These are phyloP conservation scores for Elsinoe ampelina DNA, from an alignment of 2,329 filamentous ascomycete species.

Conservation along the genomic window DNA sequence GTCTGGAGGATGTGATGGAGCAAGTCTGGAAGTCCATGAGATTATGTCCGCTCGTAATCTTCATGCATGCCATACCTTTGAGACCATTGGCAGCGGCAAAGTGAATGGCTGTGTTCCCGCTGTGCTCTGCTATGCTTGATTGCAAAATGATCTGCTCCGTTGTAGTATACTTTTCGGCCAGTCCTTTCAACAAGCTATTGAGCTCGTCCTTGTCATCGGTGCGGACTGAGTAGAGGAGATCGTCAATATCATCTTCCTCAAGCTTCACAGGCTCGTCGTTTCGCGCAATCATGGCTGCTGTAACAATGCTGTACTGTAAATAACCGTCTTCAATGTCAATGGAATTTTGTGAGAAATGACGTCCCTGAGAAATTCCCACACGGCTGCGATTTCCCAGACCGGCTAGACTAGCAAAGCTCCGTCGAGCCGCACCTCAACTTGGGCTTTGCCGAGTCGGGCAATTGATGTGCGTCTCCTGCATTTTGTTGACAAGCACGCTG, in stretches of 20 bases:
- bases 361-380: background rate
- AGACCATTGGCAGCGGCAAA: slow-evolving; percentile 92
- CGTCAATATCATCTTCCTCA: slow-evolving; percentile 66
- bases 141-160: slow-evolving; percentile 56
- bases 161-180: slow-evolving; percentile 54
- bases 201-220: slow-evolving; percentile 67
- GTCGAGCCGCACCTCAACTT: background rate
- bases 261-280: slow-evolving; percentile 10
- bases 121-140: slow-evolving; percentile 62
- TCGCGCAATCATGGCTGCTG: slow-evolving; percentile 1
- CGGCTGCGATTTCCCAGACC: background rate
- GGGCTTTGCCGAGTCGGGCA: background rate
- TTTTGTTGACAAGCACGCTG: background rate
- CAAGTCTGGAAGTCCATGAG: slow-evolving; percentile 15
- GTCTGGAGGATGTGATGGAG: slow-evolving; percentile 14
- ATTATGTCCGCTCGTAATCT: background rate
- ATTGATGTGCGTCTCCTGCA: background rate
- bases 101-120: slow-evolving; percentile 72
- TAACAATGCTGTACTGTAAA: background rate
- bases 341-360: slow-evolving; percentile 12
- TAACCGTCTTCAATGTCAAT: background rate
- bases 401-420: background rate
- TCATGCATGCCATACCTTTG: slow-evolving; percentile 42
- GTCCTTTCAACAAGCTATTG: slow-evolving; percentile 45
- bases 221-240: slow-evolving; percentile 80